Percentiles rank a stretch among this genome's conserved stretches.
Evolutionary conservation across 2,329 filamentous ascomycete genomes (phyloP).

Genomic region (Exserohilum turcica): DNA sequence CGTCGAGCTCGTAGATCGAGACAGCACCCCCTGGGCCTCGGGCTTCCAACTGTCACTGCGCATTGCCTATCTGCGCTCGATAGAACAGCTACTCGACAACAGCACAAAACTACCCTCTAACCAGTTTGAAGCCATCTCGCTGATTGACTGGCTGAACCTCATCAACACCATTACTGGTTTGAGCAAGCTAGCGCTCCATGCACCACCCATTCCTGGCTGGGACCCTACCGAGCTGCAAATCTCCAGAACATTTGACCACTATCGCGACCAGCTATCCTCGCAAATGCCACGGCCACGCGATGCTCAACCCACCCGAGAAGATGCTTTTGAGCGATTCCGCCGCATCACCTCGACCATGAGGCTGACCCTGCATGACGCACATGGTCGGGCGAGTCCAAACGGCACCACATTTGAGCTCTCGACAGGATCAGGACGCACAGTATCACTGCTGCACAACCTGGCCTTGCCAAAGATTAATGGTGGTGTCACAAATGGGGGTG

Average conservation of each 20-base stretch:
- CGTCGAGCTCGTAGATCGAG: constrained; percentile 37
- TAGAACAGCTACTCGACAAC: constrained; percentile 44
- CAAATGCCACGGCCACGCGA: constrained; percentile 39
- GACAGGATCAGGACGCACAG: constrained; percentile 40
- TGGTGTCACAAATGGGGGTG: constrained; percentile 28
- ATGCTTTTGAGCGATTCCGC: constrained; percentile 43
- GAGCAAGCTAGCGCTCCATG: constrained; percentile 38
- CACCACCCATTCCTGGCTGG: constrained; percentile 41
- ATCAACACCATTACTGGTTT: constrained; percentile 37
- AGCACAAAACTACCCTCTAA: constrained; percentile 31
- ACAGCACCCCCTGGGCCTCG: constrained; percentile 38
- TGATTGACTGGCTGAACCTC: constrained; percentile 43
- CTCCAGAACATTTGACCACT: constrained; percentile 40
- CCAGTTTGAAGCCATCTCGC: constrained; percentile 38
- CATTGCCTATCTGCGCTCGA: constrained; percentile 37
- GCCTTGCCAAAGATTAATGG: constrained; percentile 38
- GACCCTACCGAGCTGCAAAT: constrained; percentile 42
- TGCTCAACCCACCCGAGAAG: constrained; percentile 29
- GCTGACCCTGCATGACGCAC: constrained; percentile 27
- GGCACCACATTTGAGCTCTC: constrained; percentile 43
- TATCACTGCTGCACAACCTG: constrained; percentile 41
- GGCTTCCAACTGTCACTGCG: constrained; percentile 45
- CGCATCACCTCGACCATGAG: constrained; percentile 42
- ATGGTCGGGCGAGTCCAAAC: constrained; percentile 35
- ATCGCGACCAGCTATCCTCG: constrained; percentile 38